Evolutionary conservation across 257 asterid species (phyloP).

Genomic region (Galeopsis tetrahit): DNA sequence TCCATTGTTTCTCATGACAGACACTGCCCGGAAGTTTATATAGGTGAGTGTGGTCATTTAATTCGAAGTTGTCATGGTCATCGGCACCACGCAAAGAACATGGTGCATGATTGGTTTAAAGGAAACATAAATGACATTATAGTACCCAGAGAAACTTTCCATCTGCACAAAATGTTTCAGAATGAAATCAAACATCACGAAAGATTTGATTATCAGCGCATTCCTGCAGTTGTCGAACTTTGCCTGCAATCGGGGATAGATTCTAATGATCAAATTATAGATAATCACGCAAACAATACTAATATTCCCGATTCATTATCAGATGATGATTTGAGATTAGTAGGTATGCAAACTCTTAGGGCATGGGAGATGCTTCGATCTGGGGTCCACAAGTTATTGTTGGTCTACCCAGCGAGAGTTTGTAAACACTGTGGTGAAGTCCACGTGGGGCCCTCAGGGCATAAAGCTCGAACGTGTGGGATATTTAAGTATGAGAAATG

Average conservation of each 20-base stretch:
- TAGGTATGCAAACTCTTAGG: constrained; percentile 58
- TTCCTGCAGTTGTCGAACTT: constrained; percentile 81
- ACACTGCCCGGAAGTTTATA: constrained; percentile 81
- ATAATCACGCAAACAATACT: constrained; percentile 17
- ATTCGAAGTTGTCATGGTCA: constrained; percentile 78
- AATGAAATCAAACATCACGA: constrained; percentile 59
- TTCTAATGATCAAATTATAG: constrained; percentile 33
- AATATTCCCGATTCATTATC: constrained; percentile 39
- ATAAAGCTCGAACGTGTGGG: constrained; percentile 86
- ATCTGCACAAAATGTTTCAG: constrained; percentile 68
- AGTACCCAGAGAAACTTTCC: constrained; percentile 75
- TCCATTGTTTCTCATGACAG: constrained; percentile 43
- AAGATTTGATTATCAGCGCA: constrained; percentile 75
- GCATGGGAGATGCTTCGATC: constrained; percentile 79
- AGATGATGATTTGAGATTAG: constrained; percentile 43
- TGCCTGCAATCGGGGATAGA: constrained; percentile 87
- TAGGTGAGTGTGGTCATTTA: constrained; percentile 80
- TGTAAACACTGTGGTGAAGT: constrained; percentile 84
- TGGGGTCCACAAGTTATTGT: constrained; percentile 71
- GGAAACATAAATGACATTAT: constrained; percentile 59
- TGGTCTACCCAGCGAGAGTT: constrained; percentile 75
- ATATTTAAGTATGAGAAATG: constrained; percentile 66
- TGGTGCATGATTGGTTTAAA: constrained; percentile 69
- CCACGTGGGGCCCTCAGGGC: constrained; percentile 86
- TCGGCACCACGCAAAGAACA: constrained; percentile 59